Percentiles rank a stretch among this genome's conserved stretches.
These are phyloP conservation scores for Yarrowia divulgata DNA, from an alignment of 805 yeast species.

Conservation along the genomic window DNA sequence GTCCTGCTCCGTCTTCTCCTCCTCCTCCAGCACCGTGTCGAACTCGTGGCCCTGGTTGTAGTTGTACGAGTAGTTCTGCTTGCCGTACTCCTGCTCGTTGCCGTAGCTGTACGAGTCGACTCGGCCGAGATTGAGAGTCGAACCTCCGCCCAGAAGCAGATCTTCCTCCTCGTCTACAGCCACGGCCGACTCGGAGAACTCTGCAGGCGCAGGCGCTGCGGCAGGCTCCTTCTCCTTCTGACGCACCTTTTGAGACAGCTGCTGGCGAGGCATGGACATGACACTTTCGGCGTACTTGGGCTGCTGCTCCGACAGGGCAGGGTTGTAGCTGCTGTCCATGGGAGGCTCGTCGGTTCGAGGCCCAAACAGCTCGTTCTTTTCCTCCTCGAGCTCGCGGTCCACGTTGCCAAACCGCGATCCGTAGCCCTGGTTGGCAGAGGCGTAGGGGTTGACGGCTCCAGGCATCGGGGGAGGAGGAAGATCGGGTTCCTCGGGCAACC, in stretches of 20 bases:
- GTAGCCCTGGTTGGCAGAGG: conserved; percentile 27
- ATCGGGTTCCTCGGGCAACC: conserved; percentile 12
- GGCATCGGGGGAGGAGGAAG: conserved; percentile 38
- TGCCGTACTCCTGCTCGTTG: conserved; percentile 34
- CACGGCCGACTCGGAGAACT: conserved; percentile 9
- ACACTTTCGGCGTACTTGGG: conserved; percentile 33
- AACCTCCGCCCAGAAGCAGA: conserved; percentile 17
- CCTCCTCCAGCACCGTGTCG: conserved; percentile 39
- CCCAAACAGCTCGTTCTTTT: conserved; percentile 25
- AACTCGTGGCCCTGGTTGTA: conserved; percentile 36
- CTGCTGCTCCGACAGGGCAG: conserved; percentile 4
- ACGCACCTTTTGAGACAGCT: conserved; percentile 26
- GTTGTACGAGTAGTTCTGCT: conserved; percentile 31
- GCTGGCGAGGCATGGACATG: conserved; percentile 34
- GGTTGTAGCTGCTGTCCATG: conserved; percentile 13
- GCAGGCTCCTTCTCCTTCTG: conserved; percentile 3
- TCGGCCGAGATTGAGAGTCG: conserved; percentile 5
- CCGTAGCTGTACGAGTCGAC: conserved; percentile 34
- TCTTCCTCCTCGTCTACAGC: conserved; percentile 36
- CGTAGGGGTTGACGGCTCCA: conserved; percentile 26
- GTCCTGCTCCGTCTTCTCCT: conserved; percentile 40
- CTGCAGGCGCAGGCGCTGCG: neutral
- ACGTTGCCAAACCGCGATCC: conserved; percentile 22
- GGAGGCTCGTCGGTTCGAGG: conserved; percentile 4
- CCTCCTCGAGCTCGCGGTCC: conserved; percentile 30